Evolutionary conservation across 2,329 filamentous ascomycete genomes (phyloP), one percentile per base, ranked within the genome.

Genomic region (Cordyceps fumosorosea): DNA sequence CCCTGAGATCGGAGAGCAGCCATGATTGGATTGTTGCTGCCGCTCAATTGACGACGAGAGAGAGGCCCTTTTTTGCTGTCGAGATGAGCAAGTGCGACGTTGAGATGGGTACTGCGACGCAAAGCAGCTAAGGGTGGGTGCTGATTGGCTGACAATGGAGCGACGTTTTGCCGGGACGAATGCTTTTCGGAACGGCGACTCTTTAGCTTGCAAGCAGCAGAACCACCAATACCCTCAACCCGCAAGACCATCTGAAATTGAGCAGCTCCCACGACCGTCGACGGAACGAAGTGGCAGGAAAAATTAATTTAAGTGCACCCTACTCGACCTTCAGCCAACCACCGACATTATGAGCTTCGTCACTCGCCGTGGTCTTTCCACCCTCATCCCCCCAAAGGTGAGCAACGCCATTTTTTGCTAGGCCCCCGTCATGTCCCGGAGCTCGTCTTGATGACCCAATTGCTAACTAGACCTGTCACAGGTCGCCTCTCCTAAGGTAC

Each of bases 301-400:
- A 40, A 61, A 6, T 40, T 8, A 6, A 54, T 14, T 37, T 20
- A 45, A 55, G 20, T 61, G 58, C 42, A 37, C 44, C 20, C 22
- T 52, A 53, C 62, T 66, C 63, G 66, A 68, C 69, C 67, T 66
- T 70, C 62, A 68, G 66, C 65, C 63, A 69, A 67, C 67, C 66
- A 68, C 73, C 73, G 73, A 77, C 84, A 91, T 81, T 80, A 97
- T 96, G 93, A 96, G 91, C 85, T 95, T 88, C 86, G 84, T 96
- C 75, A 86, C 88, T 75, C 90, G 90, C 81, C 88, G 93, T 81
- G 90, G 86, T 84, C 89, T 97, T 76, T 98, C 95, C 77, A 96
- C 96, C 84, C 89, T 99, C 79, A 97, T 99, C 74, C 96, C 96
- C 72, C 95, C 96, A 75, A 99, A 99, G 92, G 93, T 96, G 83